Percentiles rank a stretch among this genome's conserved stretches.
Conservation (phyloP, 2,329 filamentous ascomycete genomes). For the Penicillium occitanis region DNA sequence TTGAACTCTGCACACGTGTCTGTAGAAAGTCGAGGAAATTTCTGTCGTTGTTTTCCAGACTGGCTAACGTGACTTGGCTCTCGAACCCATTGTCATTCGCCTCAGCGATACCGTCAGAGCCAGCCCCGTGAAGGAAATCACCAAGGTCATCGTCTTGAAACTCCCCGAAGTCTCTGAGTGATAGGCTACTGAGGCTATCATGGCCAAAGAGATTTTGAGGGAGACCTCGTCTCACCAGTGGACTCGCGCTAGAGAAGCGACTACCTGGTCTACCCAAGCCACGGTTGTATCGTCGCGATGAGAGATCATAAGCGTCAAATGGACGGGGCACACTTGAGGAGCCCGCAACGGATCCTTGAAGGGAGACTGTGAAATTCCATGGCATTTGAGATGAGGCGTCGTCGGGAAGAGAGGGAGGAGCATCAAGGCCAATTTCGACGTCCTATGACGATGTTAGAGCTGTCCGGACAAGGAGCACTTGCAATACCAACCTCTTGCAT, state of each 20-base stretch:
- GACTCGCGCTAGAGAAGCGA: slow-evolving; percentile 60
- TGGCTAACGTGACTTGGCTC: slow-evolving; percentile 39
- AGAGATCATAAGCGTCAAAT: slow-evolving; percentile 38
- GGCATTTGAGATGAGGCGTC: slow-evolving; percentile 66
- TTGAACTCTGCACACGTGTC: slow-evolving; percentile 44
- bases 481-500: slow-evolving; percentile 37
- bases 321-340: slow-evolving; percentile 34
- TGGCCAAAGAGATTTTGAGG: slow-evolving; percentile 30
- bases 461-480: not conserved
- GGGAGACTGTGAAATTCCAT: slow-evolving; percentile 63
- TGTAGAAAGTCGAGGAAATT: slow-evolving; percentile 65
- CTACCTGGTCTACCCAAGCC: slow-evolving; percentile 46
- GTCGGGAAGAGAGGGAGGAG: slow-evolving; percentile 65
- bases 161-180: slow-evolving; percentile 25
- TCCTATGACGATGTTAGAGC: slow-evolving; percentile 35
- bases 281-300: slow-evolving; percentile 29
- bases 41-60: slow-evolving; percentile 58
- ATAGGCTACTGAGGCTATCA: slow-evolving; percentile 28
- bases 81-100: slow-evolving; percentile 4
- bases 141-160: slow-evolving; percentile 30
- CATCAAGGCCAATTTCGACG: slow-evolving; percentile 70
- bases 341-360: slow-evolving; percentile 53
- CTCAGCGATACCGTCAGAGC: not conserved
- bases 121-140: slow-evolving; percentile 15
- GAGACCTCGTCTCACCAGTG: slow-evolving; percentile 56